Conservation (phyloP, 2,329 filamentous ascomycete species). For the Botrytis sinoallii region DNA sequence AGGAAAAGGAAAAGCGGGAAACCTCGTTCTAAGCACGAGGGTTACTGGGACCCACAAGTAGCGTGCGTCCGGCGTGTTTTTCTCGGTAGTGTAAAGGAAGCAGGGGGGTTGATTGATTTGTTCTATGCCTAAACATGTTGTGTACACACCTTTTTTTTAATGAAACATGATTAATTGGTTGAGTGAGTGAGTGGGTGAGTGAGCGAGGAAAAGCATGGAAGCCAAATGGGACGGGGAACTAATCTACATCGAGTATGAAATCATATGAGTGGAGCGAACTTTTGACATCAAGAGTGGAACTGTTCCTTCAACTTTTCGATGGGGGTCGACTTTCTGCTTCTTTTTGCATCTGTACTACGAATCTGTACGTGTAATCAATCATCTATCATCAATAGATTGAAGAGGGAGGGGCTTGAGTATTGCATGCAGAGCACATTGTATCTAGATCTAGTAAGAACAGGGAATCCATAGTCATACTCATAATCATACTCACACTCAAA, state of each 20-base stretch:
- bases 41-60: background rate
- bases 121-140: background rate
- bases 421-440: background rate
- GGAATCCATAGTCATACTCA: too few species aligned
- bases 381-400: background rate
- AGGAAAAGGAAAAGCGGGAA: background rate
- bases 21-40: background rate
- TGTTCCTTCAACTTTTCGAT: background rate
- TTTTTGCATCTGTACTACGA: background rate
- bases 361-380: background rate
- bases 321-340: background rate
- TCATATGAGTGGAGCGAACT: background rate
- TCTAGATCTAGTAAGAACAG: background rate
- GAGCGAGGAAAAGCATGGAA: background rate
- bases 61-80: conserved; percentile 9
- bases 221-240: background rate
- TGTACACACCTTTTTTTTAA: background rate
- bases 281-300: background rate
- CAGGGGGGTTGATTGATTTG: background rate
- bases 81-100: conserved; percentile 9
- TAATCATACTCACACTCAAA: background rate
- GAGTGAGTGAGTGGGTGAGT: background rate
- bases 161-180: background rate
- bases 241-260: background rate
- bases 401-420: background rate